phyloP scores from a whole-genome alignment of 192 early-diverging fungal genomes.

The Linnemannia exigua region DNA sequence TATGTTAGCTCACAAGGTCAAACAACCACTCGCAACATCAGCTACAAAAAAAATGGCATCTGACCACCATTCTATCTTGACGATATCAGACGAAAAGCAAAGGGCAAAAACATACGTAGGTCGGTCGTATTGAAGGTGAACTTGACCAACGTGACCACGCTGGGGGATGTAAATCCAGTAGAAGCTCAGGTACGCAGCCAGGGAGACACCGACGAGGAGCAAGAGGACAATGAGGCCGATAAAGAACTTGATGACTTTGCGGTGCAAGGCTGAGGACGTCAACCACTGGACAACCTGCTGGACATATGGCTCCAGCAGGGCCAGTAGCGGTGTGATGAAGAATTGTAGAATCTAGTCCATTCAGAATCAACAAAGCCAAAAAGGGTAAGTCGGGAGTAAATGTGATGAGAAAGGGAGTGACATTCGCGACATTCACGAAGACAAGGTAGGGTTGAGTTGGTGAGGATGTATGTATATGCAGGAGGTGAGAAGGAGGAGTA shows the following conservation, averaged over 20 bases:
- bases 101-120: constrained; percentile 40
- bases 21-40: background rate
- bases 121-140: constrained; percentile 60
- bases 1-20: background rate
- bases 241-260: constrained; percentile 58
- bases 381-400: background rate
- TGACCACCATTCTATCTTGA: background rate
- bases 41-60: background rate
- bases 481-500: constrained; percentile 12
- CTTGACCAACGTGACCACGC: constrained; percentile 55
- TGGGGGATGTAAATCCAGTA: constrained; percentile 62
- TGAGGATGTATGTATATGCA: background rate
- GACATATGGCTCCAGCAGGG: constrained; percentile 58
- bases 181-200: constrained; percentile 58
- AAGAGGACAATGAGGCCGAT: constrained; percentile 36
- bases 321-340: constrained; percentile 57
- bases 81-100: background rate
- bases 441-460: too few relatives aligned
- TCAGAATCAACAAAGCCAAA: background rate
- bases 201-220: constrained; percentile 41
- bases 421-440: background rate
- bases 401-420: background rate
- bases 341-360: constrained; percentile 53
- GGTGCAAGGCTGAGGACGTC: constrained; percentile 57
- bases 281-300: constrained; percentile 46